Evolutionary conservation across 441 rosid species (phyloP), one percentile per base, ranked within the genome.

Genomic region (Populus hybrid): DNA sequence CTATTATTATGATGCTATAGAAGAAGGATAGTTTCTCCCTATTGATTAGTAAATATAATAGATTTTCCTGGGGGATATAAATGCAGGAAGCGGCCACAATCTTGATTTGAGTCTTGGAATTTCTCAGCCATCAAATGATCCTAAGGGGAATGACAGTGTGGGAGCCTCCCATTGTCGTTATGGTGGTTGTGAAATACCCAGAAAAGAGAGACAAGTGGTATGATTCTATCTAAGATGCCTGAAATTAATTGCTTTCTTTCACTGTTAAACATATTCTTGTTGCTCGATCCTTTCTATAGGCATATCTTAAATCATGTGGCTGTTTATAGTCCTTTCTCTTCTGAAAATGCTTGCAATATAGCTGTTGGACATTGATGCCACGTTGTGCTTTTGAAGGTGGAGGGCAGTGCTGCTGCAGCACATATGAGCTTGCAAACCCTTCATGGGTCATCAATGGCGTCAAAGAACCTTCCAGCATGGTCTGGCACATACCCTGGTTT

Each of bases 31-130:
- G 16, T 36, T 70, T 53, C 10, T 70, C 11, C 16, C 26, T 2
- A 38, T 72, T 9, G 79, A 73, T 67, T 73, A 70, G 70, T 78
- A 35, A 18, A 70, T 36, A 66, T 2, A 5, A 21, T 59, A 21
- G 63, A n/a, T 38, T 40, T 61, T 80, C 26, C 18, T 34, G 71
- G 28, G 28, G 69, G 59, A 16, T 18, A 6, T 64, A 35, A 20
- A 40, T 82, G 84, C 86, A 94, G 98, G 82, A 20, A 76, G 78
- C 36, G 80, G 73, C 74, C 84, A 83, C 59, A 87, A 87, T 76
- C 93, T 94, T 76, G 94, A 93, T 82, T 86, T 93, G 77, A 89
- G 90, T 88, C 85, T 94, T 76, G 94, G 94, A 77, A 92, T 90
- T n/a, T 82, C 94, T 84, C 79, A 84, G 42, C 85, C 93, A 59